Evolutionary conservation across 192 early-diverging fungal species (phyloP), one percentile per base, ranked within the genome.

Genomic region (Phycomyces blakesleeanus): DNA sequence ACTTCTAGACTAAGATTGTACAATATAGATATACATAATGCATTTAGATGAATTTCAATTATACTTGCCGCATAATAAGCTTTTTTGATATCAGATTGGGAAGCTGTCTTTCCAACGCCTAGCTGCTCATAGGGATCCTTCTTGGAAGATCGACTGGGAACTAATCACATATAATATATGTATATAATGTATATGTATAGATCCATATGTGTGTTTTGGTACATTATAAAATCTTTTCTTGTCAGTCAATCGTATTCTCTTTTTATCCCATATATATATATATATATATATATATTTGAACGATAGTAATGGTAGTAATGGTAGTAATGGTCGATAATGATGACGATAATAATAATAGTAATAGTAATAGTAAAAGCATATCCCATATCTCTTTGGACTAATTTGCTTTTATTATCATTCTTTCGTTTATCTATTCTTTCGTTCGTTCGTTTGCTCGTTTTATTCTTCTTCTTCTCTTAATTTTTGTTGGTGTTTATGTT

Each of bases 71-170:
- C 57, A 78, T 99, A 99, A 79, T 99, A 99, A 8, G 93, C 91
- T 77, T 96, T 94, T 75, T 99, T 99, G 74, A 99, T 96, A 57
- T 97, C 95, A 26, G 74, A 62, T 57, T 89, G 83, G 22, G 91
- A 85, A 9, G 94, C 89, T 42, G 83, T 81, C 66, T 90, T 90
- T 27, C 76, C 66, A 3, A 97, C 88, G 1, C 94, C 93, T 20
- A 99, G 79, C 8, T 92, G 76, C 15, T 87, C 75, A 74, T 99
- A 99, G 41, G 85, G 87, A 68, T 97, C 92, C 40, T 86, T 77
- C 47, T 91, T 87, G 21, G 37, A 21, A 42, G 11, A 21, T 18
- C 3, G 41, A 11, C 24, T 39, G 41, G 27, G 24, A 58, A 1
- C 20, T 29, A 41, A 12, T 21, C 15, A 29, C 16, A 12, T 55